phyloP scores from a whole-genome alignment of 2,329 filamentous ascomycete genomes.

The Pseudopithomyces maydicus region DNA sequence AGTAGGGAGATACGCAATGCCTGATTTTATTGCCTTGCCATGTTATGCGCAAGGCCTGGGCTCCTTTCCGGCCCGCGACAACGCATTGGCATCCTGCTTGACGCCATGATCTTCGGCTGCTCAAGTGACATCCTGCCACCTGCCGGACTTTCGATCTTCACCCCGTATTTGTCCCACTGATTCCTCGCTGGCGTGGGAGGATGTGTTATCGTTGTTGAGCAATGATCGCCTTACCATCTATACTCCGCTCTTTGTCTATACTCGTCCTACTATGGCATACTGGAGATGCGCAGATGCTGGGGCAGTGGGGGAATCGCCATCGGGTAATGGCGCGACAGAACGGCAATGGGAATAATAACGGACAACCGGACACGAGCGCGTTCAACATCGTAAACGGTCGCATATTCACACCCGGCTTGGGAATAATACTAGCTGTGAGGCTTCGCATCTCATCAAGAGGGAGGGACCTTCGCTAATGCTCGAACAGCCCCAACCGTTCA shows the following conservation, averaged over 20 bases:
- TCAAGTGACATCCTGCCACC: conserved; percentile 5
- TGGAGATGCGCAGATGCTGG: conserved; percentile 35
- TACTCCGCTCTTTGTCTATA: conserved; percentile 17
- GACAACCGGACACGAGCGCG: conserved; percentile 29
- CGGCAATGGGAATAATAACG: conserved; percentile 16
- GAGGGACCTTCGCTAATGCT: conserved; percentile 14
- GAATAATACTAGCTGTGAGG: conserved; percentile 63
- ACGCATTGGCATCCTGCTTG: conserved; percentile 12
- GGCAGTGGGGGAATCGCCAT: conserved; percentile 18
- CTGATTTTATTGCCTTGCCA: conserved; percentile 6
- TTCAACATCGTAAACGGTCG: conserved; percentile 69
- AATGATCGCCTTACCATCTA: conserved; percentile 28
- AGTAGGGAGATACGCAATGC: conserved; percentile 6
- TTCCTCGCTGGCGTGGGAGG: conserved; percentile 24
- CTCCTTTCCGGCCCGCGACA: conserved; percentile 4
- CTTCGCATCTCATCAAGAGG: neutral
- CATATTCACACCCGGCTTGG: conserved; percentile 71
- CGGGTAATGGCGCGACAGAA: conserved; percentile 18
- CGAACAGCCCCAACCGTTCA: conserved; percentile 43
- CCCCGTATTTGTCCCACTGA: conserved; percentile 6
- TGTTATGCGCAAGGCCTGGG: conserved; percentile 13
- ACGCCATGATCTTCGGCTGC: conserved; percentile 13
- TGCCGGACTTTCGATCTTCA: conserved; percentile 1
- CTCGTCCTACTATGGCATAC: conserved; percentile 22
- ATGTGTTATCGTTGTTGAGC: conserved; percentile 36